Evolutionary conservation across 2,329 filamentous ascomycete genomes (phyloP), one percentile per base, ranked within the genome.

Genomic region (Dendryphion nanum): DNA sequence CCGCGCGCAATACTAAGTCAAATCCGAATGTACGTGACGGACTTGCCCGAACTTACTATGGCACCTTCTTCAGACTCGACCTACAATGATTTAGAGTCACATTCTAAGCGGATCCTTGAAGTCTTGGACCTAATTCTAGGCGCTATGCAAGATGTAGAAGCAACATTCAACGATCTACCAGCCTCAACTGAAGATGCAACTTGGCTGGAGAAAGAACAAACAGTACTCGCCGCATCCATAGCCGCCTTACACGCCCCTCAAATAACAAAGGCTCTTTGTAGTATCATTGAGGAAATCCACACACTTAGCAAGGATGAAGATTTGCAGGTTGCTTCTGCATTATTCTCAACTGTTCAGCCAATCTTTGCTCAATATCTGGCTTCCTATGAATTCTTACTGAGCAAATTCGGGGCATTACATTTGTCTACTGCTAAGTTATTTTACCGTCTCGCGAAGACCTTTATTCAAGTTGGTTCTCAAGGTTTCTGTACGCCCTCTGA

Each of bases 401-500:
- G 70, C 7, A 74, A 78, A 18, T 81, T 85, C 42, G 68, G 79
- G 1, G 69, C 74, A 2, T 70, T 90, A 6, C 88, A 97, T 58
- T 72, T 77, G 7, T 77, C 85, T 10, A 82, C 82, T 2, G 85
- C 82, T 52, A 85, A 85, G 51, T 78, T 95, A 59, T 81, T 86
- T 0, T 85, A 86, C 60, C 78, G 83, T 12, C 76, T 98, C 30
- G 79, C 83, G 21, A 87, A 83, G 34, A 79, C 82, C 0, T 95
- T 96, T 61, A 78, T 80, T 1, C 83, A 89, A 41, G 78, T 98
- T 34, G 82, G 86, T 1, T 78, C 81, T 1, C 82, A 94, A 61
- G 93, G 93, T 2, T 97, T 97, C 73, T 98, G 93, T 61, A 88
- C 83, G 15, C 93, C 93, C 1, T 77, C 85, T 16, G 90, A 97